Base-by-base conservation (phyloP, 1,284 basidiomycete species). In the Neotropicomus parvogracilis region DNA sequence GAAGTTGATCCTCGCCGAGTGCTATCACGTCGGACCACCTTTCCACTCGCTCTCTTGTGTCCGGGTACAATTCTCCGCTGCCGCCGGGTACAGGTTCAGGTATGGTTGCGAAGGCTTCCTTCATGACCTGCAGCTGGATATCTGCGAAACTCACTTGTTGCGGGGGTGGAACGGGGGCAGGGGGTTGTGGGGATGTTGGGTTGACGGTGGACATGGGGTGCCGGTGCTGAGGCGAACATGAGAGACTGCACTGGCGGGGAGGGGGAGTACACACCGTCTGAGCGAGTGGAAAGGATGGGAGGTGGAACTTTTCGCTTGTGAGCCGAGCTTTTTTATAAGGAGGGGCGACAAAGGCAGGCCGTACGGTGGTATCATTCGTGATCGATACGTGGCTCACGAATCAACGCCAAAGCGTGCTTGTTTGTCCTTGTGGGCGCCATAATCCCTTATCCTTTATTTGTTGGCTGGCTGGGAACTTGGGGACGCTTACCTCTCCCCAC, bases 351-450 rank as follows among this genome's bases (percentile, higher is more conserved):
- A 64, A 60, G 57, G 60, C 54, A 49, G 53, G 41, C 52, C 55
- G 56, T 46, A 47, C 51, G 53, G 36, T 48, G 53, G 48, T 40
- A 60, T 58, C 67, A 69, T 66, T 56, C 40, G 54, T 46, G 57
- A 62, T 58, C 53, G 54, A 57, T 62, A 58, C 61, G 52, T 59
- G 55, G 47, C 54, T 45, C 45, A 41, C 35, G 32, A 40, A 40
- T 44, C 49, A 44, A 46, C 40, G 57, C 54, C 60, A 63, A 63
- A 67, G 62, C 62, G 57, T 63, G 44, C 45, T 72, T 72, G 70
- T 72, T 70, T 72, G 71, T 70, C 63, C 69, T 60, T 72, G 69
- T 72, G 67, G 68, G 69, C 56, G 69, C 65, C 44, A 39, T 39
- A 53, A 62, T 52, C 41, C 54, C n/a, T 48, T 46, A 50, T 43